Evolutionary conservation across 352 stramenopile species (phyloP), one percentile per base, ranked within the genome.

Genomic region (Albugo laibachii): DNA sequence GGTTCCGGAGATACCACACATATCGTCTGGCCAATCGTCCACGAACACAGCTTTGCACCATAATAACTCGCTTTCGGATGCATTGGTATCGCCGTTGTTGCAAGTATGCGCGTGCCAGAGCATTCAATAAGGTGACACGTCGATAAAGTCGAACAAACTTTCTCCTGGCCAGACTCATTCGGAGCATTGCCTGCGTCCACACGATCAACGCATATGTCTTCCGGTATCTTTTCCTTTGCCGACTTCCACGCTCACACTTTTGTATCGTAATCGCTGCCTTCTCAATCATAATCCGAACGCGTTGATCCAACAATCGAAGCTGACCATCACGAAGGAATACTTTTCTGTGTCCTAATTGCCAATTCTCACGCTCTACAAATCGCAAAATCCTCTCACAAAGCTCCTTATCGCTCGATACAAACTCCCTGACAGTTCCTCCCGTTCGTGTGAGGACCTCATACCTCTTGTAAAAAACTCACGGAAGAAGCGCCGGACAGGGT

Each of bases 281-380:
- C 11, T 82, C 62, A n/a, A 72, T 80, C 52, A 92, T 83, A 55
- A 86, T 89, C n/a, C 77, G 72, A 0, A 69, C 67, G 55, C 87
- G 75, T 20, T 86, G 87, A 44, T 92, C 79, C 14, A 92, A 53
- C 36, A 80, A 69, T 12, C 79, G 74, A 36, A 92, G 53, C 42
- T 89, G 76, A 31, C 70, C 81, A 48, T 92, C 79, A 40, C 79
- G 75, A 45, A 92, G 61, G 35, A 92, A 92, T 0, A 92, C 79
- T 45, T 92, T 92, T 49, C 87, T 86, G 63, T 92, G 72, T 14
- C 79, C 79, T 13, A 92, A 52, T 45, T 92, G 79, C 79, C 79
- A 92, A 49, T 88, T 92, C 36, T 87, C 72, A 19, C 79, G 74
- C 20, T 73, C 62, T 20, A 92, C 64, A 27, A 61, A 54, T 5